Percentiles rank a stretch among this genome's conserved stretches.
Conservation (phyloP, 23 red algal genomes). For the Gracilaria gracilis region DNA sequence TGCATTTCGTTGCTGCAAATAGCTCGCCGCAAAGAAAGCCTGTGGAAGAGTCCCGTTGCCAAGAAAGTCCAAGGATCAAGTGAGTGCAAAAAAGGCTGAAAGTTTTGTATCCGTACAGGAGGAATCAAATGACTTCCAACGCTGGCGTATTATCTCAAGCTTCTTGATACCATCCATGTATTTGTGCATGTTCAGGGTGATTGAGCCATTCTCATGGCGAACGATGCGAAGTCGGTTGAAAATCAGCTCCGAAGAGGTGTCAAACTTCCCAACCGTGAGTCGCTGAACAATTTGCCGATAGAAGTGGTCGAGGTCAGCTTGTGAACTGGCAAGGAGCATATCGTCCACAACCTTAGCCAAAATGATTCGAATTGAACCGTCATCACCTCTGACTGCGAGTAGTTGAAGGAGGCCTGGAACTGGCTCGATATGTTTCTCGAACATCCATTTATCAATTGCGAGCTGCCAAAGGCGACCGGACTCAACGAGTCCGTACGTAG, state of each 20-base stretch:
- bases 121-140: too few relatives aligned
- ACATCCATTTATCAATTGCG: background rate
- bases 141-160: too few relatives aligned
- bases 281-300: background rate
- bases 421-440: background rate
- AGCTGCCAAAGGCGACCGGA: conserved; percentile 39
- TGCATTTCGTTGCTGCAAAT: background rate
- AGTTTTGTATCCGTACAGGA: too few relatives aligned
- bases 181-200: background rate
- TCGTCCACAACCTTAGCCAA: conserved; percentile 54
- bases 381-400: background rate
- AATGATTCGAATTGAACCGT: background rate
- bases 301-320: background rate
- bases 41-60: background rate
- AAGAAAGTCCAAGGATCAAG: background rate
- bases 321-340: conserved; percentile 30
- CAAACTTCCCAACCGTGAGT: conserved; percentile 33
- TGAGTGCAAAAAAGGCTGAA: background rate
- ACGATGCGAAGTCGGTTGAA: conserved; percentile 38
- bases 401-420: conserved; percentile 26
- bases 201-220: background rate
- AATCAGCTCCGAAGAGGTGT: background rate
- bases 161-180: too few relatives aligned
- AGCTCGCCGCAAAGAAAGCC: background rate
- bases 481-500: conserved; percentile 34